Evolutionary conservation across 495 filamentous ascomycete genomes (phyloP).

Genomic region (Pyrenopolyporus hunteri): DNA sequence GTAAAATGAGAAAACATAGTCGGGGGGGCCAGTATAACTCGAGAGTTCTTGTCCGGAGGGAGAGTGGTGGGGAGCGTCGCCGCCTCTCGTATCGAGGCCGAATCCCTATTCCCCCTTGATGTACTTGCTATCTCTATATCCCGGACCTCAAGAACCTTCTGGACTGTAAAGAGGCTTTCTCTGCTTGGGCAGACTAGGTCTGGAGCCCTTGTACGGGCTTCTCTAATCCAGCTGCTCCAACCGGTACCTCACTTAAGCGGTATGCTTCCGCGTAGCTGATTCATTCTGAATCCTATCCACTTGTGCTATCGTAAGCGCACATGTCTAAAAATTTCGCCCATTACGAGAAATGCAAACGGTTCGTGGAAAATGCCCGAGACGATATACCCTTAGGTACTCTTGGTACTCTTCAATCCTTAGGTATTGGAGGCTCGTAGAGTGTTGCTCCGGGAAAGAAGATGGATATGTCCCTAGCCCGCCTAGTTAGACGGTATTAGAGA

Average conservation of each 20-base stretch:
- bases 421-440: background rate
- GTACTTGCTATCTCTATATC: slow-evolving; percentile 22
- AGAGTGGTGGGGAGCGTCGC: slow-evolving; percentile 12
- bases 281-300: slow-evolving; percentile 40
- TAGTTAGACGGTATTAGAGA: slow-evolving; percentile 46
- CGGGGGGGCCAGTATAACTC: slow-evolving; percentile 30
- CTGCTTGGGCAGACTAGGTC: slow-evolving; percentile 19
- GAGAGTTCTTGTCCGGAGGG: slow-evolving; percentile 30
- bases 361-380: slow-evolving; percentile 21
- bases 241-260: slow-evolving; percentile 29
- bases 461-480: slow-evolving; percentile 7
- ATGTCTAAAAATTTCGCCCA: slow-evolving; percentile 39
- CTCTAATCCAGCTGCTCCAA: slow-evolving; percentile 22
- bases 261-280: slow-evolving; percentile 34
- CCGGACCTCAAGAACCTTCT: slow-evolving; percentile 30
- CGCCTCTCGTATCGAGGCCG: slow-evolving; percentile 13
- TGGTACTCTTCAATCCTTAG: slow-evolving; percentile 30
- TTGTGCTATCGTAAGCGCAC: slow-evolving; percentile 37
- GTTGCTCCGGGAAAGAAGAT: slow-evolving; percentile 16
- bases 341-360: slow-evolving; percentile 40
- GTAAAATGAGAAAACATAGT: slow-evolving; percentile 47
- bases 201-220: slow-evolving; percentile 26
- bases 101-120: slow-evolving; percentile 13
- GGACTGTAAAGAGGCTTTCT: slow-evolving; percentile 18
- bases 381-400: slow-evolving; percentile 23